Evolutionary conservation across 2,329 filamentous ascomycete genomes (phyloP).

Genomic region (Botryotinia narcissicola): DNA sequence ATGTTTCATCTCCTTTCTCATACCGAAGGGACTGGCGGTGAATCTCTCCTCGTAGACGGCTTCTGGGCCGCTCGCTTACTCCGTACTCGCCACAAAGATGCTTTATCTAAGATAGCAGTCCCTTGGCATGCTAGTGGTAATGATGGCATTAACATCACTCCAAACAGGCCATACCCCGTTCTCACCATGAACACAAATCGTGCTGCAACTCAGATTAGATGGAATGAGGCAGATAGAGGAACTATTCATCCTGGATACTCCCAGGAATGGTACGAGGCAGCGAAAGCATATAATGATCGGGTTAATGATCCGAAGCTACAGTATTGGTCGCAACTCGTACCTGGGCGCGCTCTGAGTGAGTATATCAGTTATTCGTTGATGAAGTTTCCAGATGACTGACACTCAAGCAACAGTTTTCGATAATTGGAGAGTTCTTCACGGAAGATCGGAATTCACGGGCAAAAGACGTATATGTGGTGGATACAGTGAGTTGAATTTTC

Average conservation of each 20-base stretch:
- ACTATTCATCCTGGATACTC: slow-evolving; percentile 32
- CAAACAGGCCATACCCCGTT: slow-evolving; percentile 68
- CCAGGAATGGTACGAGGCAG: slow-evolving; percentile 72
- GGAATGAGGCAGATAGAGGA: slow-evolving; percentile 94
- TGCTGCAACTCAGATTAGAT: slow-evolving; percentile 64
- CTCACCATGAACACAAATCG: slow-evolving; percentile 43
- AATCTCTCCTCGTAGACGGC: slow-evolving; percentile 81
- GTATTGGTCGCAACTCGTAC: slow-evolving; percentile 77
- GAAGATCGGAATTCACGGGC: slow-evolving; percentile 77
- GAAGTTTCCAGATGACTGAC: not conserved
- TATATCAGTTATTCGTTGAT: slow-evolving; percentile 24
- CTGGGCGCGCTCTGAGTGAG: slow-evolving; percentile 74
- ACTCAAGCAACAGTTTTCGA: slow-evolving; percentile 67
- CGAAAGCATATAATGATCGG: slow-evolving; percentile 69
- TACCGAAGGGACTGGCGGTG: slow-evolving; percentile 65
- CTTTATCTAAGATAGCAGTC: slow-evolving; percentile 57
- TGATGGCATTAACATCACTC: slow-evolving; percentile 74
- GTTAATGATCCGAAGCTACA: slow-evolving; percentile 63
- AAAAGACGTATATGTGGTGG: slow-evolving; percentile 85
- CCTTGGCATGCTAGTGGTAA: slow-evolving; percentile 87
- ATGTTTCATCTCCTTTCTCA: slow-evolving; percentile 90
- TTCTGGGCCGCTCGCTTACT: slow-evolving; percentile 69
- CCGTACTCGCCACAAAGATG: slow-evolving; percentile 51
- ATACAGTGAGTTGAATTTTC: slow-evolving; percentile 64
- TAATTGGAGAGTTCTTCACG: slow-evolving; percentile 93